Percentiles rank a stretch among this genome's conserved stretches.
Conservation (phyloP, 2,329 filamentous ascomycete genomes). For the Diplodia intermedia region DNA sequence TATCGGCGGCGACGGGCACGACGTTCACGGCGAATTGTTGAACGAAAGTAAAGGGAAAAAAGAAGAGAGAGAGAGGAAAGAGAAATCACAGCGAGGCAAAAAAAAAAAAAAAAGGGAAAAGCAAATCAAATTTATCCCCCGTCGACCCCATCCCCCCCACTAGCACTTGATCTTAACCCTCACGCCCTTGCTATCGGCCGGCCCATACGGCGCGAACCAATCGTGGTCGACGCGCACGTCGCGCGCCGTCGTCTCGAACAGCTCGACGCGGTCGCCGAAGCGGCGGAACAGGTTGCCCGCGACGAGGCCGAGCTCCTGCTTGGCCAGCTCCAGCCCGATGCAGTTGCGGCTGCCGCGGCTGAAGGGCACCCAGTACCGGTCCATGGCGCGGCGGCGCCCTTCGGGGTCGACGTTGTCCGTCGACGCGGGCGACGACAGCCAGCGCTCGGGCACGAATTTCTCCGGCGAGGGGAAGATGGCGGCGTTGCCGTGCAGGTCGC, state of each 20-base stretch:
- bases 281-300: constrained; percentile 16
- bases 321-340: constrained; percentile 34
- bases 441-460: constrained; percentile 36
- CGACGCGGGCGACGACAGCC: too few species aligned
- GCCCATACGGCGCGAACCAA: constrained; percentile 34
- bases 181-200: constrained; percentile 33
- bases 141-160: too few species aligned
- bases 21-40: constrained; percentile 6
- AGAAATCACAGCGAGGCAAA: too few species aligned
- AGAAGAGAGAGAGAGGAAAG: too few species aligned
- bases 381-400: constrained; percentile 32
- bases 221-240: constrained; percentile 34
- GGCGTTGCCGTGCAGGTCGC: constrained; percentile 33
- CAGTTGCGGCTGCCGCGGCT: constrained; percentile 36
- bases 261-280: constrained; percentile 17
- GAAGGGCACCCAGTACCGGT: constrained; percentile 36
- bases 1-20: neutral
- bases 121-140: neutral
- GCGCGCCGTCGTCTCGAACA: constrained; percentile 33
- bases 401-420: too few species aligned
- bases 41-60: neutral
- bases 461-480: constrained; percentile 35
- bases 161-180: constrained; percentile 33
- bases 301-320: constrained; percentile 9
- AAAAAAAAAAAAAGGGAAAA: neutral